Evolutionary conservation across 2,329 filamentous ascomycete species (phyloP).

Genomic region (Parascedosporium putredinis): DNA sequence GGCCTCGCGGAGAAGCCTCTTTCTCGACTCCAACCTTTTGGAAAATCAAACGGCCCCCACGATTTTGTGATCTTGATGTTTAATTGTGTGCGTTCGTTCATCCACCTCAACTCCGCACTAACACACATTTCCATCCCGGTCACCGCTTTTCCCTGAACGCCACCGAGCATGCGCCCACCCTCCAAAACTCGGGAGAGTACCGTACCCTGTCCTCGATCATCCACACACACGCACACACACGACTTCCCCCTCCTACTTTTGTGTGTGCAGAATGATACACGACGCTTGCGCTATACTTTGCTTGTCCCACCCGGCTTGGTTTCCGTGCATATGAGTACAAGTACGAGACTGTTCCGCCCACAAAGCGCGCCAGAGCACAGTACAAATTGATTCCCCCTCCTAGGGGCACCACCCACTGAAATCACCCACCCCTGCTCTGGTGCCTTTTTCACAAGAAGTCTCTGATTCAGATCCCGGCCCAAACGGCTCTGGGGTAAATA

Average conservation of each 20-base stretch:
- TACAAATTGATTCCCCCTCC: neutral
- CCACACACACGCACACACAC: slow-evolving; percentile 13
- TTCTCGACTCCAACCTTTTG: neutral
- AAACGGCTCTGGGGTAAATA: slow-evolving; percentile 7
- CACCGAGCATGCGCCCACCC: slow-evolving; percentile 12
- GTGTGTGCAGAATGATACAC: neutral
- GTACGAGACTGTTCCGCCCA: neutral
- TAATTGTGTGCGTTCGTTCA: neutral
- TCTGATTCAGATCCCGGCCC: neutral
- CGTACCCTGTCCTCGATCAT: slow-evolving; percentile 15
- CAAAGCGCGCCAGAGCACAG: neutral
- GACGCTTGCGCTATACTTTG: neutral
- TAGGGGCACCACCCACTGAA: neutral
- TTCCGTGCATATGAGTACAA: neutral
- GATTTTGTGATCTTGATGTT: neutral
- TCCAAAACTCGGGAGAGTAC: slow-evolving; percentile 9
- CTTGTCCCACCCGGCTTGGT: too few species aligned
- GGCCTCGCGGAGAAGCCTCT: too few species aligned
- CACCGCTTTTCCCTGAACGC: slow-evolving; percentile 15
- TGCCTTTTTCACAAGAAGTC: neutral
- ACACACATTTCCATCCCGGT: slow-evolving; percentile 13
- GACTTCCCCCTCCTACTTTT: slow-evolving; percentile 9
- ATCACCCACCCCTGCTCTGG: too few species aligned
- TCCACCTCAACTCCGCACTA: slow-evolving; percentile 8
- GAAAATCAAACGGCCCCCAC: too few species aligned